These are phyloP conservation scores for Raphidocelis subcapitata DNA, from an alignment of 139 green algal species.

Conservation along the genomic window DNA sequence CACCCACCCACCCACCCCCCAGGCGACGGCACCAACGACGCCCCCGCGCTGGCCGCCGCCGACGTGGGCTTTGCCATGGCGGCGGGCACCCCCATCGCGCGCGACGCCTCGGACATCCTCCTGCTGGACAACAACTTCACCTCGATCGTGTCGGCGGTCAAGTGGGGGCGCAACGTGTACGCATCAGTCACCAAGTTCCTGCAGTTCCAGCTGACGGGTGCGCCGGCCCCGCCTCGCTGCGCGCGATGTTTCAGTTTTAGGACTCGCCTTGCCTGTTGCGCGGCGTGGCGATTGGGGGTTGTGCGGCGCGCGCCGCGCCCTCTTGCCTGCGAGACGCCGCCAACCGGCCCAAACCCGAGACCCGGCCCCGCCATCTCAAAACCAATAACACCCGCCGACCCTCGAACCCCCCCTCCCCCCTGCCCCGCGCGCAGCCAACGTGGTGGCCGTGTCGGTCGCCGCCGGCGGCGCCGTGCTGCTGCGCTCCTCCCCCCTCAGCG, in stretches of 20 bases:
- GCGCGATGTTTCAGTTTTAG: too few species aligned
- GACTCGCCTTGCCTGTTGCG: too few species aligned
- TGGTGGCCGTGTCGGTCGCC: conserved; percentile 66
- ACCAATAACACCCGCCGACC: too few species aligned
- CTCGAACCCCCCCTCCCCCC: too few species aligned
- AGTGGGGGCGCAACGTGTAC: conserved; percentile 91
- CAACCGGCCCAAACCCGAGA: too few species aligned
- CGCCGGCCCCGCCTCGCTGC: too few species aligned
- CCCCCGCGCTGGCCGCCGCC: conserved; percentile 76
- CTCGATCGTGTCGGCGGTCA: conserved; percentile 78
- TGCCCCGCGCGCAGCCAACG: conserved; percentile 13
- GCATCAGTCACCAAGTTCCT: conserved; percentile 83
- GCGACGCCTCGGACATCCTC: conserved; percentile 89
- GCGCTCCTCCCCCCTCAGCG: conserved; percentile 56
- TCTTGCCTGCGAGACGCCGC: too few species aligned
- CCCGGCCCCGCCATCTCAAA: too few species aligned
- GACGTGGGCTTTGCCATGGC: conserved; percentile 91
- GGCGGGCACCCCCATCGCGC: conserved; percentile 77
- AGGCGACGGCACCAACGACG: conserved; percentile 92
- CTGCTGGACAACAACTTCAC: conserved; percentile 90
- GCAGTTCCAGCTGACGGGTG: conserved; percentile 88
- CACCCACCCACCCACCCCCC: not conserved
- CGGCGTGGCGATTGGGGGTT: too few species aligned
- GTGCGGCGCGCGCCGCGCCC: too few species aligned
- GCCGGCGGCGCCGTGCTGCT: conserved; percentile 64